Base-by-base conservation (phyloP, 2,329 filamentous ascomycete genomes). In the Tolypocladium ovalisporum region DNA sequence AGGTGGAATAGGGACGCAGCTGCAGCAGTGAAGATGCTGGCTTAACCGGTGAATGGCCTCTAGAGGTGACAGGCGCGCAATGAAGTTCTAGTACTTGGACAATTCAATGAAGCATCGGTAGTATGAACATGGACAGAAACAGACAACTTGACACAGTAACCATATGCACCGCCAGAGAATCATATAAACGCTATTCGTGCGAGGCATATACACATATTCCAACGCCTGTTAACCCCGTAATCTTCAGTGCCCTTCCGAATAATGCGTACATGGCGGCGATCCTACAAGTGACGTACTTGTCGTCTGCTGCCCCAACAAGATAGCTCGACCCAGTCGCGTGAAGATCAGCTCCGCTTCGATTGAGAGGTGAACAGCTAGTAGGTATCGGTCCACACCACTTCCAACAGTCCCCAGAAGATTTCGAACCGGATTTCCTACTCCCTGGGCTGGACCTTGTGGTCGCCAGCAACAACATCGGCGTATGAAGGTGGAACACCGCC, bases 381-480 rank as follows among this genome's bases (percentile, higher is more conserved):
- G n/a, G 19, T n/a, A 19, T n/a, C 47, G 4, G 29, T 34, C 19
- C 47, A 22, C 8, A 8, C 2, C 19, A 34, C 47, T 32, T 9
- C 29, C n/a, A 15, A 2, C 4, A n/a, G 15, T 10, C 10, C 19
- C 10, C 2, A 3, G 29, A 3, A 4, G 15, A 32, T 2, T 7
- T 34, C 8, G 3, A 36, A 6, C 13, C 39, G 32, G 15, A 4
- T 4, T 4, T 24, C 58, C 57, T 71, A 72, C 5, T 70, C 66
- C 24, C 62, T 62, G 12, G 68, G 65, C 79, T 97, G 94, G 54
- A 97, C 79, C 81, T 97, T 97, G 73, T 97, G 76, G 69, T 97
- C 93, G 1, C 90, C 91, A 66, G 86, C 87, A 59, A 97, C 87
- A 53, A 90, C 93, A 73, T 97, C 90, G 19, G 89, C 88, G 71